Evolutionary conservation across 805 yeast species (phyloP).

Genomic region (Starmera caribaea): DNA sequence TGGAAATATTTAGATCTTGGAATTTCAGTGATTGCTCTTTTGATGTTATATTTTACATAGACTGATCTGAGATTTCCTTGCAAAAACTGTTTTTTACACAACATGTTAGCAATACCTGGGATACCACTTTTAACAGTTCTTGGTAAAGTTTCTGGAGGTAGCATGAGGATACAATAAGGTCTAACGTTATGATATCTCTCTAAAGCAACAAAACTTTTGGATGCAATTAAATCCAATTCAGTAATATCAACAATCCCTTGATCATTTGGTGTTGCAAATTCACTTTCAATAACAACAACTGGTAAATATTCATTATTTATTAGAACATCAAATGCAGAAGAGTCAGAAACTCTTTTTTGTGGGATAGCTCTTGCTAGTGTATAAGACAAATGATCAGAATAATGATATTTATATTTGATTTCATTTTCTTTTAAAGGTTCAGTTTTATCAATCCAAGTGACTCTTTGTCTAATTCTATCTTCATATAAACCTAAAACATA

Average conservation of each 20-base stretch:
- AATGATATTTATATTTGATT: conserved; percentile 50
- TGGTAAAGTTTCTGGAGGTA: conserved; percentile 75
- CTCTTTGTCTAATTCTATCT: conserved; percentile 76
- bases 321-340: conserved; percentile 81
- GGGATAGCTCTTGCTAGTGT: conserved; percentile 70
- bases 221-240: conserved; percentile 39
- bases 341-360: conserved; percentile 66
- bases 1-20: conserved; percentile 66
- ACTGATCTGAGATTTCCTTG: conserved; percentile 74
- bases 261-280: conserved; percentile 30
- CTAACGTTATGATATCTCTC: conserved; percentile 61
- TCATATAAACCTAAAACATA: conserved; percentile 86
- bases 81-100: conserved; percentile 65
- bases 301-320: conserved; percentile 71
- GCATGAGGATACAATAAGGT: conserved; percentile 71
- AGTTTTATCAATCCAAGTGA: conserved; percentile 54
- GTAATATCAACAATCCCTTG: conserved; percentile 24
- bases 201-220: conserved; percentile 34
- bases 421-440: conserved; percentile 5
- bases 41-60: conserved; percentile 70
- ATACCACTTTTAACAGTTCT: conserved; percentile 80
- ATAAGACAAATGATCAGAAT: conserved; percentile 78
- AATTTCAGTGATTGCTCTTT: conserved; percentile 51
- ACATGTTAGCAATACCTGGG: conserved; percentile 85
- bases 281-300: conserved; percentile 76